Evolutionary conservation across 1,139 yeast species (phyloP).

Genomic region (Kodamaea arcana): DNA sequence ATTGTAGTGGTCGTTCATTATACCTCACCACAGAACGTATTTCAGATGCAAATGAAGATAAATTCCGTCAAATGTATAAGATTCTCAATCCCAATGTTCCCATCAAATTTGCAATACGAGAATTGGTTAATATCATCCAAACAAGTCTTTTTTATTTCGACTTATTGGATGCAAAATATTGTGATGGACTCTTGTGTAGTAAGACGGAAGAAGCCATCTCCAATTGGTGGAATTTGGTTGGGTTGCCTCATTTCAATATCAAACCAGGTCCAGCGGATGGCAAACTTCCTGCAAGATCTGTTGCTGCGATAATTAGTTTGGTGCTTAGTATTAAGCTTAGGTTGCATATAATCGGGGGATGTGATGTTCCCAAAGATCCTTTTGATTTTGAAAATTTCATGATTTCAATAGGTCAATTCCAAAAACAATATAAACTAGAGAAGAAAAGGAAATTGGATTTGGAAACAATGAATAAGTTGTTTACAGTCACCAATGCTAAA

Average conservation of each 20-base stretch:
- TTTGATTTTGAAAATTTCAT: slow-evolving; percentile 67
- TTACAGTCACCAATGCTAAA: slow-evolving; percentile 54
- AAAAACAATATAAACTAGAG: slow-evolving; percentile 60
- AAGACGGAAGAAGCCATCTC: slow-evolving; percentile 67
- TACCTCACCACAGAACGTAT: slow-evolving; percentile 60
- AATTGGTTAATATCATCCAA: slow-evolving; percentile 71
- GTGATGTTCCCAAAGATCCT: slow-evolving; percentile 84
- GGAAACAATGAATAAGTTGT: slow-evolving; percentile 57
- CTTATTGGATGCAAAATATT: slow-evolving; percentile 60
- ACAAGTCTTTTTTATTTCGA: slow-evolving; percentile 75
- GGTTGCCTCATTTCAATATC: slow-evolving; percentile 54
- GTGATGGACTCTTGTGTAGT: slow-evolving; percentile 82
- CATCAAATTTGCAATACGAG: slow-evolving; percentile 64
- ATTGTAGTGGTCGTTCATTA: slow-evolving; percentile 84
- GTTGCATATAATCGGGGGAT: slow-evolving; percentile 61
- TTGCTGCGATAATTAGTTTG: slow-evolving; percentile 39
- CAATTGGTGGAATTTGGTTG: slow-evolving; percentile 82
- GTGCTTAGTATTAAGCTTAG: slow-evolving; percentile 60
- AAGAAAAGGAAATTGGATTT: slow-evolving; percentile 59
- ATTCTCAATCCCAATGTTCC: slow-evolving; percentile 47
- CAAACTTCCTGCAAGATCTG: slow-evolving; percentile 60
- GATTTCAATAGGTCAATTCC: slow-evolving; percentile 63
- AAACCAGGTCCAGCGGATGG: slow-evolving; percentile 48
- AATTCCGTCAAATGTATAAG: slow-evolving; percentile 73
- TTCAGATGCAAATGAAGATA: slow-evolving; percentile 75